Conservation (phyloP, 257 asterid genomes). For the Nicotiana sylvestris region DNA sequence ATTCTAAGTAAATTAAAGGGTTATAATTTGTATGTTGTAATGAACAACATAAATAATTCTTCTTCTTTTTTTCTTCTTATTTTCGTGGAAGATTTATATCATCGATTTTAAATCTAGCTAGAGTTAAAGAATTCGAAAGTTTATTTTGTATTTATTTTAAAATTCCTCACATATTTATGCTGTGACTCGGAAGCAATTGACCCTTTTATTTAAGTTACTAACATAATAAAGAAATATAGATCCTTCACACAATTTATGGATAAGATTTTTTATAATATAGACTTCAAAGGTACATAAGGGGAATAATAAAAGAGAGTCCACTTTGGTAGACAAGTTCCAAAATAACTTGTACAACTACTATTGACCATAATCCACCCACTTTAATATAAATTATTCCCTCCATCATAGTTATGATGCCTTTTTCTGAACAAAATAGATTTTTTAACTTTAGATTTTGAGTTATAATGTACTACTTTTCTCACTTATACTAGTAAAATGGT, state of each 20-base stretch:
- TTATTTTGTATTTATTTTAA: too few species aligned
- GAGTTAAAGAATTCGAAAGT: too few species aligned
- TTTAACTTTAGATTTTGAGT: neutral
- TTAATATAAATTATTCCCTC: neutral
- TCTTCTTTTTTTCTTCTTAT: too few species aligned
- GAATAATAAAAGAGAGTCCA: neutral
- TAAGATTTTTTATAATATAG: neutral
- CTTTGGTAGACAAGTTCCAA: conserved; percentile 4
- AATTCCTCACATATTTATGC: too few species aligned
- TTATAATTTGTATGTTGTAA: neutral
- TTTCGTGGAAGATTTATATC: neutral
- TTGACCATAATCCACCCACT: too few species aligned
- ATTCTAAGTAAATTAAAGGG: neutral
- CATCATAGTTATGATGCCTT: neutral
- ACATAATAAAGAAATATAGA: neutral
- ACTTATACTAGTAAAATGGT: neutral
- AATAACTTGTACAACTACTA: too few species aligned
- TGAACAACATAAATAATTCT: neutral
- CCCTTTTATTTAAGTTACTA: neutral
- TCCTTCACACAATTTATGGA: neutral
- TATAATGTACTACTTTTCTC: neutral
- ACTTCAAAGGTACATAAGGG: neutral
- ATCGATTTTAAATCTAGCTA: too few species aligned
- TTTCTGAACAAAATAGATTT: neutral
- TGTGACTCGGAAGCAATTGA: neutral